Evolutionary conservation across 208 protist species (phyloP).

Genomic region (Vickermania spadyakhi): DNA sequence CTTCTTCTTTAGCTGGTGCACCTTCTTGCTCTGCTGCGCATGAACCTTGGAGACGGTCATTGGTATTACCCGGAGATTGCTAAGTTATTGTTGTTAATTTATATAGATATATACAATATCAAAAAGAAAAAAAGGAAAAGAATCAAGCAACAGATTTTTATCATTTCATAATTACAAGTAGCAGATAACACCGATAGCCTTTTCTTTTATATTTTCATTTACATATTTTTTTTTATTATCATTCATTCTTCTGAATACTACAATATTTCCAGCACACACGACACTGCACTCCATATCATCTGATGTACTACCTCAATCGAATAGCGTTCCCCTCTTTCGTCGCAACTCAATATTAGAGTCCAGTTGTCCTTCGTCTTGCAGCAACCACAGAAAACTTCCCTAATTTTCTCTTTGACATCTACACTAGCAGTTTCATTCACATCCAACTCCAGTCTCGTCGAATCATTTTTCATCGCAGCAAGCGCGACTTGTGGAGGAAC

Average conservation of each 20-base stretch:
- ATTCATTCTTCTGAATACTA: too few relatives aligned
- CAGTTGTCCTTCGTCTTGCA: constrained; percentile 49
- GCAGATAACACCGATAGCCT: too few relatives aligned
- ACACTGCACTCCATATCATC: constrained; percentile 12
- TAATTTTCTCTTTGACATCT: constrained; percentile 74
- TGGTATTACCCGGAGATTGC: constrained; percentile 2
- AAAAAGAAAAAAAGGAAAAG: constrained; percentile 16
- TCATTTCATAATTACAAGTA: not conserved
- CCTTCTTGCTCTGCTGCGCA: constrained; percentile 86
- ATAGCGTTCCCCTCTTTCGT: constrained; percentile 19
- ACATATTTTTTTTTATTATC: too few relatives aligned
- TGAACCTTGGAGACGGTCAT: constrained; percentile 72
- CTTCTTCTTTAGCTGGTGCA: constrained; percentile 82
- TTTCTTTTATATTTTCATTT: too few relatives aligned
- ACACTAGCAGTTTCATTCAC: constrained; percentile 81
- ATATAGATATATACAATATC: constrained; percentile 4
- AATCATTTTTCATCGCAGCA: constrained; percentile 61
- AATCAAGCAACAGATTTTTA: not conserved
- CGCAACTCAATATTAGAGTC: constrained; percentile 43
- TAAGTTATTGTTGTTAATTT: too few relatives aligned
- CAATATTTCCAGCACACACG: not conserved
- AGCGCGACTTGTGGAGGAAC: constrained; percentile 59
- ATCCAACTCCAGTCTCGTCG: constrained; percentile 62
- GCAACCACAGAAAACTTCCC: constrained; percentile 76
- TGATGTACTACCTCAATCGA: constrained; percentile 44